Percentiles rank a stretch among this genome's conserved stretches.
These are phyloP conservation scores for Alternaria sp. DNA, from an alignment of 2,329 filamentous ascomycete species.

Conservation along the genomic window DNA sequence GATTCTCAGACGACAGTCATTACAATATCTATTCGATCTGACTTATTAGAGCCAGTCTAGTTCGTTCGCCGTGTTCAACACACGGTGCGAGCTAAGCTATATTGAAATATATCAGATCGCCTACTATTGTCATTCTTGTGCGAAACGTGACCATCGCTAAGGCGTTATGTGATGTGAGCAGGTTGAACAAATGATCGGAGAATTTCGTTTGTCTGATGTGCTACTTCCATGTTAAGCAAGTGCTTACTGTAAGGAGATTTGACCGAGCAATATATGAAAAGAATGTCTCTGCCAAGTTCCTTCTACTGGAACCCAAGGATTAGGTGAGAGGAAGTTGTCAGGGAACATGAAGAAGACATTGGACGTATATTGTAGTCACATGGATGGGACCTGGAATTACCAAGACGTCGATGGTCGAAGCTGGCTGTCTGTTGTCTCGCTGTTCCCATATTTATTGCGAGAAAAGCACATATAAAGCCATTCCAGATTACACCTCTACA, in stretches of 20 bases:
- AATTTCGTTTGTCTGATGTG: neutral
- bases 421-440: neutral
- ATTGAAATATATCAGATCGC: neutral
- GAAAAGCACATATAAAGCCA: neutral
- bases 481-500: neutral
- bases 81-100: neutral
- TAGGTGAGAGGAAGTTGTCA: neutral
- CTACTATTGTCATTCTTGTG: neutral
- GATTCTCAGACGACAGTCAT: neutral
- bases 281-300: neutral
- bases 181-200: neutral
- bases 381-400: neutral
- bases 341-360: neutral
- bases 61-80: neutral
- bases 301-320: neutral
- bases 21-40: neutral
- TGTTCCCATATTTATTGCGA: neutral
- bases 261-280: neutral
- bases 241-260: neutral
- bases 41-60: neutral
- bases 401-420: neutral
- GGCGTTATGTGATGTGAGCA: neutral
- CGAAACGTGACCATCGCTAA: neutral
- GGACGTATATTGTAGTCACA: neutral
- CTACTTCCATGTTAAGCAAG: neutral